Percentiles rank a stretch among this genome's conserved stretches.
Evolutionary conservation across 768 basidiomycete species (phyloP).

Genomic region (Tremella yokohamensis): DNA sequence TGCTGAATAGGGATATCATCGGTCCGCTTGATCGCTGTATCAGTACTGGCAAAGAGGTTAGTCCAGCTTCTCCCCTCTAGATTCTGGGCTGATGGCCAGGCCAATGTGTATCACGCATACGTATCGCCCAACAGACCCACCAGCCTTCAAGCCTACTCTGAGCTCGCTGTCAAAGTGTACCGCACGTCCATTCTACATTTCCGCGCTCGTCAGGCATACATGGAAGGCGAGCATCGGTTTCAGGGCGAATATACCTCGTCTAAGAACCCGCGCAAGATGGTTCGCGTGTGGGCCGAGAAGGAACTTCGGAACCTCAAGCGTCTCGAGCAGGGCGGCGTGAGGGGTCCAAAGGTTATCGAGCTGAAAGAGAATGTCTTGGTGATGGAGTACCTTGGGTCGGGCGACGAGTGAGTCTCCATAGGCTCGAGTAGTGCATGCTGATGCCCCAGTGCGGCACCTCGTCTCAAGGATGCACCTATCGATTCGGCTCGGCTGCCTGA

Average conservation of each 20-base stretch:
- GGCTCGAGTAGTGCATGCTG: not conserved
- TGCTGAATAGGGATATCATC: constrained; percentile 84
- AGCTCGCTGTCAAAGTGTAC: constrained; percentile 94
- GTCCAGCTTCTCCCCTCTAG: constrained; percentile 16
- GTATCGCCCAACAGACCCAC: constrained; percentile 52
- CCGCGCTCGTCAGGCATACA: constrained; percentile 95
- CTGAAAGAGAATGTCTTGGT: constrained; percentile 95
- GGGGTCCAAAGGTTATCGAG: constrained; percentile 83
- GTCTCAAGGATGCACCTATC: constrained; percentile 81
- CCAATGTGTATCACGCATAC: constrained; percentile 93
- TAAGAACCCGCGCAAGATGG: constrained; percentile 96
- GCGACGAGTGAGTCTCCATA: constrained; percentile 66
- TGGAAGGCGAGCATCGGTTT: constrained; percentile 94
- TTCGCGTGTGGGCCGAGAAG: constrained; percentile 97
- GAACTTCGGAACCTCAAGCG: constrained; percentile 94
- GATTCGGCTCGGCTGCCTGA: constrained; percentile 53
- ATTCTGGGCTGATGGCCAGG: constrained; percentile 55
- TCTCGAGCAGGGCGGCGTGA: constrained; percentile 73
- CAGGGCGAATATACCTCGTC: constrained; percentile 66
- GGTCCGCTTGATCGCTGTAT: constrained; percentile 93
- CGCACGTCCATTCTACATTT: constrained; percentile 97
- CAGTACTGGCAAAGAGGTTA: constrained; percentile 94
- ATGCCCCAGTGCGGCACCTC: constrained; percentile 73
- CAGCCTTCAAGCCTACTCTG: constrained; percentile 46
- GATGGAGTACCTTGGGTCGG: constrained; percentile 83